Percentiles rank a stretch among this genome's conserved stretches.
These are phyloP conservation scores for Hypoxylon sp. DNA, from an alignment of 2,329 filamentous ascomycete species.

Conservation along the genomic window DNA sequence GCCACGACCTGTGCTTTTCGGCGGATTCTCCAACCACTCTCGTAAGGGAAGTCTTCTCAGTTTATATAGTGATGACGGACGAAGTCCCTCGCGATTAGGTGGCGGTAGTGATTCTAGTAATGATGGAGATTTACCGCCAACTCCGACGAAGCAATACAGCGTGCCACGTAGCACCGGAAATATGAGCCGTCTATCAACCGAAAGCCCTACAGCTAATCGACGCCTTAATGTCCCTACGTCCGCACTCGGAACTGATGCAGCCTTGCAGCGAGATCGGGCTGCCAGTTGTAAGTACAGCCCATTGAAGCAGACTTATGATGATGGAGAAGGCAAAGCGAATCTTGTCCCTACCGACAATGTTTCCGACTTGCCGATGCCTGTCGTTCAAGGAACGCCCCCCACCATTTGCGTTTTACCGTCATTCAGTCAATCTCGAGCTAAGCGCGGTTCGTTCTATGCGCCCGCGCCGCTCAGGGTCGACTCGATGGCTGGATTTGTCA, in stretches of 20 bases:
- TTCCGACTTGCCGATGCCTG: slow-evolving; percentile 53
- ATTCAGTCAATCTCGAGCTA: slow-evolving; percentile 56
- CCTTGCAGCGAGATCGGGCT: slow-evolving; percentile 48
- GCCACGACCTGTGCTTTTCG: slow-evolving; percentile 77
- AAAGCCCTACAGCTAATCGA: slow-evolving; percentile 65
- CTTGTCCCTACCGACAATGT: slow-evolving; percentile 37
- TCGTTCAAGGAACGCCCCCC: slow-evolving; percentile 55
- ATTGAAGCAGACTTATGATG: slow-evolving; percentile 44
- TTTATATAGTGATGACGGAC: slow-evolving; percentile 81
- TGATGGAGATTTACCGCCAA: slow-evolving; percentile 88
- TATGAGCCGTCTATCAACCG: slow-evolving; percentile 58
- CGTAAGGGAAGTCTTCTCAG: slow-evolving; percentile 81
- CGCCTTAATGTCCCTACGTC: slow-evolving; percentile 61
- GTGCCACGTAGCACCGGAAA: slow-evolving; percentile 56
- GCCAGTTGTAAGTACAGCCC: slow-evolving; percentile 61
- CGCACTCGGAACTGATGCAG: slow-evolving; percentile 52
- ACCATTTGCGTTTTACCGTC: slow-evolving; percentile 57
- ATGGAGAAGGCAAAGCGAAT: slow-evolving; percentile 39
- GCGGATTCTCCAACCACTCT: slow-evolving; percentile 65
- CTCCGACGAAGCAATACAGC: slow-evolving; percentile 83
- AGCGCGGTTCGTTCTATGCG: slow-evolving; percentile 54
- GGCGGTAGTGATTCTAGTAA: slow-evolving; percentile 52
- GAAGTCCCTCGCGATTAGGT: slow-evolving; percentile 66
- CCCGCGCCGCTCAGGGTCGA: slow-evolving; percentile 56
- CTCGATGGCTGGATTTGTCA: slow-evolving; percentile 46